Evolutionary conservation across 495 filamentous ascomycete genomes (phyloP).

Genomic region (Penicillium daleae): DNA sequence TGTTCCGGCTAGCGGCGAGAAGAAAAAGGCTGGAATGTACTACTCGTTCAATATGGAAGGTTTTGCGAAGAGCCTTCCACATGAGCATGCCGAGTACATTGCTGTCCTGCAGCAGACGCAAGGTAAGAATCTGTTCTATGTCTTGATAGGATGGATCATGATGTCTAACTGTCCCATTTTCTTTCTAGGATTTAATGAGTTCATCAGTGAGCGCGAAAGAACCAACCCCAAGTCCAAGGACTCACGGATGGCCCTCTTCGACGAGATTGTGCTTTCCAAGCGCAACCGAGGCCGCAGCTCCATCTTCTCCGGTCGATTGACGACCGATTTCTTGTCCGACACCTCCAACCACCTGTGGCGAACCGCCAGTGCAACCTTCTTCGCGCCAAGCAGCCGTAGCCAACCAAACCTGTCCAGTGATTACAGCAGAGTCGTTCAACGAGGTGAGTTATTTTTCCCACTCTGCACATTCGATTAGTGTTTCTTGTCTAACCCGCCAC

Average conservation of each 20-base stretch:
- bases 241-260: slow-evolving; percentile 83
- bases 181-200: slow-evolving; percentile 90
- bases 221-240: slow-evolving; percentile 53
- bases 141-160: not conserved
- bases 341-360: slow-evolving; percentile 92
- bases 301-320: slow-evolving; percentile 52
- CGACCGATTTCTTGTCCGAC: slow-evolving; percentile 77
- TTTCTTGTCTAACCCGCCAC: slow-evolving; percentile 14
- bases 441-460: slow-evolving; percentile 50
- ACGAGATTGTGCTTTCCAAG: slow-evolving; percentile 94
- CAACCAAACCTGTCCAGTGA: slow-evolving; percentile 67
- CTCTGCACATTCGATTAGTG: slow-evolving; percentile 18
- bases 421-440: slow-evolving; percentile 55
- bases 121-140: slow-evolving; percentile 55
- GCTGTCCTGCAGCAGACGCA: slow-evolving; percentile 89
- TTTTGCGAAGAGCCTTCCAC: slow-evolving; percentile 86
- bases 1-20: slow-evolving; percentile 72
- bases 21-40: slow-evolving; percentile 83
- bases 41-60: slow-evolving; percentile 94
- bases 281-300: slow-evolving; percentile 75
- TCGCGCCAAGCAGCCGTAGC: slow-evolving; percentile 65
- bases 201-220: slow-evolving; percentile 87
- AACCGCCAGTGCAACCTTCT: slow-evolving; percentile 75
- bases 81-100: slow-evolving; percentile 89
- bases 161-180: slow-evolving; percentile 7